phyloP scores from a whole-genome alignment of 1,139 yeast genomes.

The Eremothecium coryli region DNA sequence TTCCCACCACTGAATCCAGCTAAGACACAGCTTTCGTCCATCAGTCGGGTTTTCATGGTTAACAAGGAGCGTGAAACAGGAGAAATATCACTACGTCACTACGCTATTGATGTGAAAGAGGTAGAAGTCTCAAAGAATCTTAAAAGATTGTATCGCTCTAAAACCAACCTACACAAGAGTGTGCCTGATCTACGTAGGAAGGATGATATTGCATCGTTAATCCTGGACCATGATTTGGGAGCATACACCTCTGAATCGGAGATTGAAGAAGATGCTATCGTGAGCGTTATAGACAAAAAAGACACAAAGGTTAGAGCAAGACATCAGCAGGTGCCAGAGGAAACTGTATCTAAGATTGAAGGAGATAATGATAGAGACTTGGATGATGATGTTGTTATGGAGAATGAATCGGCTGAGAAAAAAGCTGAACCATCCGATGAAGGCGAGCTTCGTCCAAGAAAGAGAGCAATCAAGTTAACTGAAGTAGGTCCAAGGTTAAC shows the following conservation, averaged over 20 bases:
- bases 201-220: constrained; percentile 70
- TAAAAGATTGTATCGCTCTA: constrained; percentile 64
- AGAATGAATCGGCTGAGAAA: constrained; percentile 13
- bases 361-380: constrained; percentile 17
- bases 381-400: constrained; percentile 19
- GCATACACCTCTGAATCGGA: constrained; percentile 85
- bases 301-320: constrained; percentile 19
- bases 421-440: constrained; percentile 11
- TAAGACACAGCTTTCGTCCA: constrained; percentile 58
- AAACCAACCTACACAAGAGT: constrained; percentile 50
- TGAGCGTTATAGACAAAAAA: constrained; percentile 50
- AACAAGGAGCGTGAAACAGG: constrained; percentile 65
- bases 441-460: constrained; percentile 34
- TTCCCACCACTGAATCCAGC: constrained; percentile 90
- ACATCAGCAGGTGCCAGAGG: constrained; percentile 2
- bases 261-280: constrained; percentile 84
- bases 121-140: constrained; percentile 79
- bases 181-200: constrained; percentile 66
- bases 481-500: constrained; percentile 91
- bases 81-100: constrained; percentile 78
- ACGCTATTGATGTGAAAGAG: constrained; percentile 75
- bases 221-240: constrained; percentile 71
- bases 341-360: constrained; percentile 6
- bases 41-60: constrained; percentile 77
- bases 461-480: constrained; percentile 83